A percentile compares a stretch with the other conserved stretches of the same genome.
These are phyloP conservation scores for Nelumbo lutea DNA, from an alignment of 164 flowering plant genomes.

Conservation along the genomic window DNA sequence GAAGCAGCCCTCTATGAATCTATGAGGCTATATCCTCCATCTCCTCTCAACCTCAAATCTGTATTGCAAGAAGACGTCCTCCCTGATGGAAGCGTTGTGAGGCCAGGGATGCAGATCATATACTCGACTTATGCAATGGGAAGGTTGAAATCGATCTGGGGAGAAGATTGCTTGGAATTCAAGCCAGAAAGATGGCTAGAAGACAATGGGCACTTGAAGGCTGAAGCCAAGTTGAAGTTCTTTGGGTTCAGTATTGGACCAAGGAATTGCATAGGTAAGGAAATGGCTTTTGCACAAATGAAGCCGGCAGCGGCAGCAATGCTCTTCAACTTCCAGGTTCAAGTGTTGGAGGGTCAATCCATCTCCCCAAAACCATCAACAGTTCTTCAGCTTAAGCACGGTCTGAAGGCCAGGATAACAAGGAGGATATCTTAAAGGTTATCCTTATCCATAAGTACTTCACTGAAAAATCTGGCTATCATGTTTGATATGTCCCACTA, in stretches of 20 bases:
- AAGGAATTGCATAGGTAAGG: conserved; percentile 42
- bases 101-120: conserved; percentile 20
- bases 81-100: conserved; percentile 35
- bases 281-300: conserved; percentile 33
- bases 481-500: no score
- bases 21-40: conserved; percentile 43
- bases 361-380: conserved; percentile 23
- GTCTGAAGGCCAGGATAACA: conserved; percentile 28
- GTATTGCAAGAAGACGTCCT: conserved; percentile 23
- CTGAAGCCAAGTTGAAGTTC: conserved; percentile 34
- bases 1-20: conserved; percentile 43
- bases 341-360: conserved; percentile 27
- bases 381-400: conserved; percentile 40
- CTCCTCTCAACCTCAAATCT: conserved; percentile 31
- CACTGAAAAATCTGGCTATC: no score
- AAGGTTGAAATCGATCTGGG: conserved; percentile 44
- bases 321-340: conserved; percentile 22
- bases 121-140: conserved; percentile 30
- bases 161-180: conserved; percentile 43
- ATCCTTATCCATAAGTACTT: no score
- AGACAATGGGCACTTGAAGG: conserved; percentile 12
- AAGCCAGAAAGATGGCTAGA: conserved; percentile 57
- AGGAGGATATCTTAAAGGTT: neutral
- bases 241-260: conserved; percentile 44
- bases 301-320: conserved; percentile 32